These are phyloP conservation scores for Fraxinus paxiana DNA, from an alignment of 305 asterid genomes.

Conservation along the genomic window DNA sequence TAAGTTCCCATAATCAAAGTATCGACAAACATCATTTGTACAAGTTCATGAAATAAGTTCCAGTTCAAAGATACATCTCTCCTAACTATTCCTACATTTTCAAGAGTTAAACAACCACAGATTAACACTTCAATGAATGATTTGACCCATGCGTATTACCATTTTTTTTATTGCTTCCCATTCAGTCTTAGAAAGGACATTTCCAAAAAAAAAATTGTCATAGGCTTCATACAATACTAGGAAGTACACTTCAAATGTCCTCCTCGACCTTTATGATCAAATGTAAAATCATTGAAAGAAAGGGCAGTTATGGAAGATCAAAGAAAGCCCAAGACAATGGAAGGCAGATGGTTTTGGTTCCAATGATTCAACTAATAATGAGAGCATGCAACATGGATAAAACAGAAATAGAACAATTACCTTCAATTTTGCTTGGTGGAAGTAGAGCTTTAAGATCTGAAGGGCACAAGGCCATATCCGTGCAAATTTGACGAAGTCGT, in stretches of 20 bases:
- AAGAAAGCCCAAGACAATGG: background rate
- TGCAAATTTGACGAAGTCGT: constrained; percentile 87
- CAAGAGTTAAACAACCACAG: background rate
- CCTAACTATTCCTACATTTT: background rate
- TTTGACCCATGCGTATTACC: background rate
- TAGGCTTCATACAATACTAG: background rate
- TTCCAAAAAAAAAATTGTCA: too few relatives aligned
- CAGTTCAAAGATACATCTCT: background rate
- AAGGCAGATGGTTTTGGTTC: background rate
- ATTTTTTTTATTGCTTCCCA: background rate
- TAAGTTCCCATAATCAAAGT: background rate
- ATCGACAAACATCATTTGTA: background rate
- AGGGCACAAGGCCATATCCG: constrained; percentile 71
- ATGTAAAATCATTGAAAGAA: background rate
- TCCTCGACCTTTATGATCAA: background rate
- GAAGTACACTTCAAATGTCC: background rate
- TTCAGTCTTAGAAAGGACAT: background rate
- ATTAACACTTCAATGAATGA: background rate
- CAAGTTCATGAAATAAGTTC: background rate
- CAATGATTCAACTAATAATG: background rate
- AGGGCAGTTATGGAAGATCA: background rate
- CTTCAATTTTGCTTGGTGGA: constrained; percentile 69
- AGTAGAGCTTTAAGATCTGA: constrained; percentile 54
- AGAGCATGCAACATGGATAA: background rate
- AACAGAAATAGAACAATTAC: constrained; percentile 32